phyloP scores from a whole-genome alignment of 2,329 filamentous ascomycete genomes.

The Ophiocordyceps polyrhachis-furcata region DNA sequence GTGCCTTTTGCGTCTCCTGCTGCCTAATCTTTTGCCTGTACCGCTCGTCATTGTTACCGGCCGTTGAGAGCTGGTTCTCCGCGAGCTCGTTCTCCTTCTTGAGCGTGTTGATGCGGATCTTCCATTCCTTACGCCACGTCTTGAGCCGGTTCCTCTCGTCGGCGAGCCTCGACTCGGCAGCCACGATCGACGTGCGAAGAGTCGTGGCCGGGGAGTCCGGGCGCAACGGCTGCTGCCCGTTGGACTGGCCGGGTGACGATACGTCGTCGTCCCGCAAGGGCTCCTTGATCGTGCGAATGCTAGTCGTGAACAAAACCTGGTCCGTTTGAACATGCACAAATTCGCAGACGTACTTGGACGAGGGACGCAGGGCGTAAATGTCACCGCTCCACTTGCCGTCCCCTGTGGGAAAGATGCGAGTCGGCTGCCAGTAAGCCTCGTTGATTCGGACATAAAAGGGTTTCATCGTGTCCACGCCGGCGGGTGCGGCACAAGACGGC shows the following conservation, averaged over 20 bases:
- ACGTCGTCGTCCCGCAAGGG: constrained; percentile 14
- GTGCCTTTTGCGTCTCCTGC: constrained; percentile 54
- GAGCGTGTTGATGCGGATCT: constrained; percentile 44
- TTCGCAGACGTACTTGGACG: constrained; percentile 62
- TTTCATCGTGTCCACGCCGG: constrained; percentile 47
- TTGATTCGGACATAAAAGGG: constrained; percentile 68
- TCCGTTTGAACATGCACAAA: constrained; percentile 52
- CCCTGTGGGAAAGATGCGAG: constrained; percentile 41
- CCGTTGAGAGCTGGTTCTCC: constrained; percentile 44
- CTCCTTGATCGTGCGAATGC: constrained; percentile 45
- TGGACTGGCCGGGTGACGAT: constrained; percentile 13
- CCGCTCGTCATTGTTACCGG: constrained; percentile 58
- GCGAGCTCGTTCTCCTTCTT: constrained; percentile 59
- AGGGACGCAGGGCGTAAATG: constrained; percentile 49
- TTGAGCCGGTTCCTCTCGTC: constrained; percentile 54
- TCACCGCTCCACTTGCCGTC: constrained; percentile 46
- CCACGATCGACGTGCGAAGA: constrained; percentile 55
- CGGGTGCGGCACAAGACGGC: constrained; percentile 14
- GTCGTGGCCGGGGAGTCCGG: constrained; percentile 64
- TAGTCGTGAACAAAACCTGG: constrained; percentile 50
- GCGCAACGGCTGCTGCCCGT: constrained; percentile 41
- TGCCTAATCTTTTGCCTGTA: constrained; percentile 57
- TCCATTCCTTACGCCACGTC: constrained; percentile 55
- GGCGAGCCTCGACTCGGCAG: constrained; percentile 49
- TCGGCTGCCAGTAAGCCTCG: constrained; percentile 62